Percentiles rank a stretch among this genome's conserved stretches.
phyloP scores from a whole-genome alignment of 2,329 filamentous ascomycete genomes.

The Atkinsonella texensis region DNA sequence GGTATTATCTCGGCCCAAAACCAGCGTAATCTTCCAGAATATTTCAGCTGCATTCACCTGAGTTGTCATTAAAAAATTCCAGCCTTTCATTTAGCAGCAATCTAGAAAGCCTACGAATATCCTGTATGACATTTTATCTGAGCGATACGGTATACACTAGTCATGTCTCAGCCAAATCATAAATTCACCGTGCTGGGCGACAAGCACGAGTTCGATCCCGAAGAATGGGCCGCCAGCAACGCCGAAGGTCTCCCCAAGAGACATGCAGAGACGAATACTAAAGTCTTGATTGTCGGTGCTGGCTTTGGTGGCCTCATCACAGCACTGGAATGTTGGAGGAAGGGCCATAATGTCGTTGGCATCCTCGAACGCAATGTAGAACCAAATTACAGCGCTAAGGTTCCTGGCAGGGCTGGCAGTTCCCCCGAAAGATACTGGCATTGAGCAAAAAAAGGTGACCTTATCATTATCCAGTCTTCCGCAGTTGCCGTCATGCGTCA shows the following conservation, averaged over 20 bases:
- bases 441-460: neutral
- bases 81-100: too few relatives aligned
- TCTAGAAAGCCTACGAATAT: too few relatives aligned
- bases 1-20: too few relatives aligned
- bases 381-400: constrained; percentile 1
- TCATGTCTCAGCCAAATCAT: too few relatives aligned
- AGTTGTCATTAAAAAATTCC: too few relatives aligned
- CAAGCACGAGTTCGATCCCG: neutral
- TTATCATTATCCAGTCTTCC: constrained; percentile 4
- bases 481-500: constrained; percentile 4
- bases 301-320: constrained; percentile 7
- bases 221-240: neutral
- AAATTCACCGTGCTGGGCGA: neutral
- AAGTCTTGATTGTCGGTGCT: constrained; percentile 9
- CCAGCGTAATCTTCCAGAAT: too few relatives aligned
- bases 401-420: neutral
- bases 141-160: too few relatives aligned
- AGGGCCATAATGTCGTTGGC: constrained; percentile 9
- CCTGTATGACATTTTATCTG: too few relatives aligned
- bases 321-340: constrained; percentile 10
- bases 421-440: neutral
- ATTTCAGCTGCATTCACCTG: too few relatives aligned
- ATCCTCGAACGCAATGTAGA: constrained; percentile 7
- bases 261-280: constrained; percentile 2
- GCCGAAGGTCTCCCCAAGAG: neutral